These are phyloP conservation scores for Mycena sp. DNA, from an alignment of 1,284 basidiomycete species.

Conservation along the genomic window DNA sequence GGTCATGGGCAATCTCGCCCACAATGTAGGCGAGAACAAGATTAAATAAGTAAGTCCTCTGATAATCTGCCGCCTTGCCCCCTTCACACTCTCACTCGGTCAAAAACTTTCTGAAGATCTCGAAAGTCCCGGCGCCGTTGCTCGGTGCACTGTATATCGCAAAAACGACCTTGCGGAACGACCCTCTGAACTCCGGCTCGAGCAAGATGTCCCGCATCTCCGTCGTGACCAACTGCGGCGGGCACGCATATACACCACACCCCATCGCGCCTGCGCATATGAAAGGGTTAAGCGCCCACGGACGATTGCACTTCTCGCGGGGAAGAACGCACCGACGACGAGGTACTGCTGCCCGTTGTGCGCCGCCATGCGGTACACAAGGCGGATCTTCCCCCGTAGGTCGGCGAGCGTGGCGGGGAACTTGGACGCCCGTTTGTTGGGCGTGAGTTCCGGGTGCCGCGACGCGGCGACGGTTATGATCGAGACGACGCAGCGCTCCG, in stretches of 20 bases:
- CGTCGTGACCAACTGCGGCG: conserved; percentile 49
- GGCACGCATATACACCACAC: conserved; percentile 55
- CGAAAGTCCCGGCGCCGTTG: conserved; percentile 43
- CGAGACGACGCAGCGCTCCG: conserved; percentile 48
- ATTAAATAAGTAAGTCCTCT: no score
- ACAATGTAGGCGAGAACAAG: no score
- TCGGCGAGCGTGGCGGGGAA: conserved; percentile 43
- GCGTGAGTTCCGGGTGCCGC: conserved; percentile 40
- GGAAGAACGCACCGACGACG: conserved; percentile 47
- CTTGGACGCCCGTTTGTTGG: conserved; percentile 40
- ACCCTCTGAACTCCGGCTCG: conserved; percentile 54
- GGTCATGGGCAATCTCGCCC: no score
- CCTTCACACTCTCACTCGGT: conserved; percentile 39
- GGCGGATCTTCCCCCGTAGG: conserved; percentile 51
- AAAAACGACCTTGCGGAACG: conserved; percentile 52
- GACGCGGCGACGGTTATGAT: conserved; percentile 58
- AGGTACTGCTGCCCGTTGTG: conserved; percentile 47
- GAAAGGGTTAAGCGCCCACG: background rate
- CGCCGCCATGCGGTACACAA: conserved; percentile 56
- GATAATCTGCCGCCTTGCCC: no score
- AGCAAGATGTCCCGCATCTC: conserved; percentile 54
- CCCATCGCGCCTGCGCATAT: conserved; percentile 52
- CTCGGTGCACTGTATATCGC: conserved; percentile 49
- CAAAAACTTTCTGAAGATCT: conserved; percentile 38
- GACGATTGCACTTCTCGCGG: background rate